Evolutionary conservation across 768 basidiomycete species (phyloP).

Genomic region (Panaeolus cyanescens): DNA sequence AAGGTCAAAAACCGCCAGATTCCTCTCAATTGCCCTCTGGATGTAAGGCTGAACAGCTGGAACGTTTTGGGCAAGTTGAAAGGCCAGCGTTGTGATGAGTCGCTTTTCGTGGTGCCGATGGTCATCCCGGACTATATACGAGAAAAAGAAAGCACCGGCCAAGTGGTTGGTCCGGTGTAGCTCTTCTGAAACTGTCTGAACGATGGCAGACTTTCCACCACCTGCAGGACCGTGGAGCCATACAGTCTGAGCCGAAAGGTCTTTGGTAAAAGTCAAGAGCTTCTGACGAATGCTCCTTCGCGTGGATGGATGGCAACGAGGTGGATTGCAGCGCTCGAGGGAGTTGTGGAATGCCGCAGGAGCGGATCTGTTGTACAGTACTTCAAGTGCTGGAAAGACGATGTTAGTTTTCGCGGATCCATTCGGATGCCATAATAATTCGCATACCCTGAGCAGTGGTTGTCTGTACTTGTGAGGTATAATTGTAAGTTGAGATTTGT

Average conservation of each 20-base stretch:
- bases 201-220: slow-evolving; percentile 18
- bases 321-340: slow-evolving; percentile 7
- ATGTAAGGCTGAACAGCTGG: slow-evolving; percentile 3
- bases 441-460: too few species aligned
- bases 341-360: slow-evolving; percentile 13
- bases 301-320: slow-evolving; percentile 16
- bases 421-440: too few species aligned
- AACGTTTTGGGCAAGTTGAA: background rate
- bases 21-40: slow-evolving; percentile 3
- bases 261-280: slow-evolving; percentile 7
- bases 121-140: background rate
- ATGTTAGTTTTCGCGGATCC: too few species aligned
- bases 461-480: too few species aligned
- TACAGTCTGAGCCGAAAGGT: background rate
- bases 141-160: slow-evolving; percentile 15
- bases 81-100: too few species aligned
- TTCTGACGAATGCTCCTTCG: slow-evolving; percentile 10
- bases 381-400: too few species aligned
- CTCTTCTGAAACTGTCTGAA: slow-evolving; percentile 10
- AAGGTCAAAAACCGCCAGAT: slow-evolving; percentile 8
- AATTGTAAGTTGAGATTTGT: too few species aligned
- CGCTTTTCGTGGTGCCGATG: too few species aligned
- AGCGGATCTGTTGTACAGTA: too few species aligned
- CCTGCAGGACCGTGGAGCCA: slow-evolving; percentile 19
- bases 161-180: background rate